Conservation (phyloP, 176 grass and related monocot genomes). For the Dendrocalamus sinicus region DNA sequence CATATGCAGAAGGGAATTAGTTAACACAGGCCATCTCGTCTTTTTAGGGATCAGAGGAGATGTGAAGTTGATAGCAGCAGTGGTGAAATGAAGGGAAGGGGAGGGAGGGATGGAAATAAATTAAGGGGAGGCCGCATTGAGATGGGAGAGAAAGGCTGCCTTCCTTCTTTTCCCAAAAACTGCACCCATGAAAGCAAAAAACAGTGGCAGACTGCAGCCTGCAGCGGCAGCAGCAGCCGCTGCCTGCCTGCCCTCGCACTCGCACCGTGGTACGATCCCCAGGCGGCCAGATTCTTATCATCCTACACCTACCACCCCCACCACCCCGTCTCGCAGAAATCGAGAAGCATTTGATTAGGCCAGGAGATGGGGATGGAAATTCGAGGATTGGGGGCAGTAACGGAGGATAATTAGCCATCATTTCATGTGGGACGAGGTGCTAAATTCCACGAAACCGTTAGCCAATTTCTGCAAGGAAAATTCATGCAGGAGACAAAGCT, state of each 20-base stretch:
- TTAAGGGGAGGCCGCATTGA: constrained; percentile 40
- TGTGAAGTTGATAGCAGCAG: constrained; percentile 15
- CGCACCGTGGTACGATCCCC: constrained; percentile 61
- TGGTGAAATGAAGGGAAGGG: constrained; percentile 5
- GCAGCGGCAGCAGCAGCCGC: constrained; percentile 40
- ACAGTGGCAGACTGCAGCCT: constrained; percentile 53
- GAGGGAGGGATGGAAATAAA: not conserved
- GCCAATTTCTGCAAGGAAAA: constrained; percentile 16
- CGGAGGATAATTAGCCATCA: constrained; percentile 48
- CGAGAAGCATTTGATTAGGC: constrained; percentile 51
- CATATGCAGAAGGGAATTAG: constrained; percentile 34
- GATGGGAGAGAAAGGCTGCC: constrained; percentile 63
- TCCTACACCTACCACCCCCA: not conserved
- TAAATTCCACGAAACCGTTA: constrained; percentile 67
- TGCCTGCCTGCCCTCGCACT: constrained; percentile 47
- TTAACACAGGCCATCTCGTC: constrained; percentile 52
- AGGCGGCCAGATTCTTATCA: constrained; percentile 54
- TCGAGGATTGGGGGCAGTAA: not conserved
- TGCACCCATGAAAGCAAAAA: constrained; percentile 49
- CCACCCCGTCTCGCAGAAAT: constrained; percentile 21
- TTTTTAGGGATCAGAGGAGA: constrained; percentile 50
- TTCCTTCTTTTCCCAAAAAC: constrained; percentile 65
- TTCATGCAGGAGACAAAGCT: constrained; percentile 32
- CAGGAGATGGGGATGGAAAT: not conserved
- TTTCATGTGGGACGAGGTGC: constrained; percentile 62